Evolutionary conservation across 495 filamentous ascomycete species (phyloP).

Genomic region (Trichoderma orchidacearum): DNA sequence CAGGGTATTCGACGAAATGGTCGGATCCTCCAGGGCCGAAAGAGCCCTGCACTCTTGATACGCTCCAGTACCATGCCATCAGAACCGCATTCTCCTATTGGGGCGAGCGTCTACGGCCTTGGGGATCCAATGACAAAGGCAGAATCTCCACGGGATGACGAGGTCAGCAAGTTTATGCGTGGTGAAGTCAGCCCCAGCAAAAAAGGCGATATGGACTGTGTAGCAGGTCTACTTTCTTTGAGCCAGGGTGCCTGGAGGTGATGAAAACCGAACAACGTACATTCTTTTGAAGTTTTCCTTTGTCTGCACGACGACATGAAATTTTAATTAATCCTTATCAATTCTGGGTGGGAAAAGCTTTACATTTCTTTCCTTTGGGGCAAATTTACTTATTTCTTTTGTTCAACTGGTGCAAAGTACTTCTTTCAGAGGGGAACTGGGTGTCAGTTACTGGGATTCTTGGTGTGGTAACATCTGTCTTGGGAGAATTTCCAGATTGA

Average conservation of each 20-base stretch:
- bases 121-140: background rate
- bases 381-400: no score
- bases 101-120: background rate
- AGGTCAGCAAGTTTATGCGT: conserved; percentile 58
- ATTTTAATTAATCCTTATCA: background rate
- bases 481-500: no score
- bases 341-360: background rate
- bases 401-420: no score
- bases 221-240: conserved; percentile 63
- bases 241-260: conserved; percentile 43
- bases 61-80: conserved; percentile 21
- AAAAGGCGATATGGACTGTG: conserved; percentile 58
- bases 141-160: conserved; percentile 18
- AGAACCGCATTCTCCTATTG: background rate
- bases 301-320: background rate
- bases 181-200: conserved; percentile 44
- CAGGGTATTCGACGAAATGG: conserved; percentile 4
- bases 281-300: background rate
- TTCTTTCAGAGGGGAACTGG: no score
- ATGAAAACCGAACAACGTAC: conserved; percentile 1
- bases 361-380: background rate
- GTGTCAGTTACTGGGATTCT: no score
- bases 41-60: conserved; percentile 9
- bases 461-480: no score
- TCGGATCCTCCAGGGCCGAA: conserved; percentile 17